Base-by-base conservation (phyloP, 192 early-diverging fungal genomes). In the Coemansia sp. region DNA sequence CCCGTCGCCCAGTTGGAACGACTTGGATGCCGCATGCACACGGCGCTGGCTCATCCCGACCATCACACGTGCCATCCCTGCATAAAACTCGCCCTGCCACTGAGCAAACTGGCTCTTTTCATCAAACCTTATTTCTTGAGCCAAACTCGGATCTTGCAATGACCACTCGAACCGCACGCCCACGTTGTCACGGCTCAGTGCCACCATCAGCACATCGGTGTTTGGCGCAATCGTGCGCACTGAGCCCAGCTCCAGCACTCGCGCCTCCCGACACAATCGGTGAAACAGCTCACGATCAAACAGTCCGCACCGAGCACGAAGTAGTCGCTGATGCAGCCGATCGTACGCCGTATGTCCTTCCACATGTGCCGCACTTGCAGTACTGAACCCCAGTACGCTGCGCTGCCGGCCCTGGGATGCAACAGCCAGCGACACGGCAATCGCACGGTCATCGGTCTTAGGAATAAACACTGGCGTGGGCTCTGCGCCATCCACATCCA, bases 201-300 rank as follows among this genome's bases (percentile, higher is more conserved):
- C 45, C 4, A 62, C 50, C 14, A 61, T 64, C 29, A 80, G 68
- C 22, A 67, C 62, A 16, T 80, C 77, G 59, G 24, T n/a, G 24
- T 18, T 26, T 26, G 26, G 24, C 53, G 50, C 61, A 3, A 66
- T 26, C 23, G 67, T 45, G 47, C 72, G 71, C 7, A 80, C 43
- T 2, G 72, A 67, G 19, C 77, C 77, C 2, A 80, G 71, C 58
- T 80, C 77, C 53, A 74, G 65, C 11, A 68, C 65, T 1, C 77
- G 68, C n/a, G 77, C 77, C 54, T 80, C 77, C 12, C 62, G 62
- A 61, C 71, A 67, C 32, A 80, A 68, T 1, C 77, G 54, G 45
- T 74, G 56, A 59, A 68, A 74, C 62, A 80, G 62, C 62, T 80
- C 77, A 50, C 72, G 68, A 54, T 80, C 77, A 56, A 74, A 80